phyloP scores from a whole-genome alignment of 176 grass and related monocot species.

The bread wheat (Triticum aestivum) region DNA sequence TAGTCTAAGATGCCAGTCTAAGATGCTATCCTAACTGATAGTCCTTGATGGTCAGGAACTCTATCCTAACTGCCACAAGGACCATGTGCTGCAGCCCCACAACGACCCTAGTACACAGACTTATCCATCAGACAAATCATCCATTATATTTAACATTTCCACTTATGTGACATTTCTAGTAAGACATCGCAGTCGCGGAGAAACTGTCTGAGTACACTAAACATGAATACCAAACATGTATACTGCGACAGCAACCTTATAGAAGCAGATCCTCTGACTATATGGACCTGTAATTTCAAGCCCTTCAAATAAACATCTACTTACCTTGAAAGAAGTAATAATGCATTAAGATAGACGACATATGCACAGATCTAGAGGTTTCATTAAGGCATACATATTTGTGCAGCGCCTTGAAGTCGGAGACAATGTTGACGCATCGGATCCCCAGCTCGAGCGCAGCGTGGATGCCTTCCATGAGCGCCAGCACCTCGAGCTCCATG shows the following conservation, averaged over 20 bases:
- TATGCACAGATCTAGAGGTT: background rate
- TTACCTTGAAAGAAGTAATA: too few relatives aligned
- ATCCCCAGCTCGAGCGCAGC: conserved; percentile 50
- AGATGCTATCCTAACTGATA: too few relatives aligned
- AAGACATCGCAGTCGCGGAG: background rate
- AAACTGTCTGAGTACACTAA: background rate
- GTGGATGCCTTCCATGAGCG: conserved; percentile 52
- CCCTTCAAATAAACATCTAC: too few relatives aligned
- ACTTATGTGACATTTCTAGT: background rate
- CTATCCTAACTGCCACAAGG: too few relatives aligned
- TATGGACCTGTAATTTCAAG: background rate
- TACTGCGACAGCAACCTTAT: background rate
- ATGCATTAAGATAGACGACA: too few relatives aligned
- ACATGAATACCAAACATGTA: background rate
- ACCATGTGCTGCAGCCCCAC: too few relatives aligned
- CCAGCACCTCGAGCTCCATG: conserved; percentile 44
- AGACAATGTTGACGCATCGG: conserved; percentile 37
- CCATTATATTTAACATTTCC: background rate
- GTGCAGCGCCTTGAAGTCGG: conserved; percentile 39
- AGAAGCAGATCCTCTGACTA: background rate
- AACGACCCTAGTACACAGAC: too few relatives aligned
- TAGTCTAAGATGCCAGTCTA: too few relatives aligned
- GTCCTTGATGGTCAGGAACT: too few relatives aligned
- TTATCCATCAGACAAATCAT: too few relatives aligned
- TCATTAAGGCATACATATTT: conserved; percentile 47